Evolutionary conservation across 768 basidiomycete genomes (phyloP), one percentile per base, ranked within the genome.

Genomic region (Tubosaeta sp.): DNA sequence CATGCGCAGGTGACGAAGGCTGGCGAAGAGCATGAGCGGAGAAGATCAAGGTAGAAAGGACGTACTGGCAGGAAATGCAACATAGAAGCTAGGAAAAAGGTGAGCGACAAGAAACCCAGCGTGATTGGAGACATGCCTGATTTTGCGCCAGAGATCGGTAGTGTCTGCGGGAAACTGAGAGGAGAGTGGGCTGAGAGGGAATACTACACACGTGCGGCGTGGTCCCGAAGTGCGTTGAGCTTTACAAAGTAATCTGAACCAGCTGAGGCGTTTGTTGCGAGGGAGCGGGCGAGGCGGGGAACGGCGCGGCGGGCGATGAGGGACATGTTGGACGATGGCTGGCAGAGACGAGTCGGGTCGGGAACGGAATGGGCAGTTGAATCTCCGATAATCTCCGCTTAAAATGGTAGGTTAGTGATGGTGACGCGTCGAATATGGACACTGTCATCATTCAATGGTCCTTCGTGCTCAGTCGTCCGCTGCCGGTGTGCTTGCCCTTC

Each of bases 401-500:
- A 41, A 68, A 65, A 58, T 58, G 60, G 57, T 55, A 30, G n/a
- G 54, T 48, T 73, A 70, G 73, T 73, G 69, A 74, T 73, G 73
- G 76, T 76, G 71, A 73, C 74, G 73, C 73, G 74, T 73, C 70
- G 57, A 36, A 18, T 48, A 45, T 22, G 21, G 24, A 52, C 44
- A 13, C 38, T 22, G 29, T 38, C 39, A 34, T 32, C 48, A 42
- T 30, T 55, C 49, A 27, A 40, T 89, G 86, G 84, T 86, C 66
- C 73, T 73, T 65, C 84, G 80, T 60, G 74, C 80, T 44, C 86
- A 89, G 62, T 89, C 90, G 31, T 92, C 84, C 51, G 84, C 87
- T 62, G 91, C 87, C 52, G 94, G 94, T 57, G 87, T 93, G 25
- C 84, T 99, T 59, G 91, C 93, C 24, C 78, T 99, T 30, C 83